Percentiles rank a stretch among this genome's conserved stretches.
Conservation (phyloP, 139 green algal genomes). For the Ettlia oleoabundans region DNA sequence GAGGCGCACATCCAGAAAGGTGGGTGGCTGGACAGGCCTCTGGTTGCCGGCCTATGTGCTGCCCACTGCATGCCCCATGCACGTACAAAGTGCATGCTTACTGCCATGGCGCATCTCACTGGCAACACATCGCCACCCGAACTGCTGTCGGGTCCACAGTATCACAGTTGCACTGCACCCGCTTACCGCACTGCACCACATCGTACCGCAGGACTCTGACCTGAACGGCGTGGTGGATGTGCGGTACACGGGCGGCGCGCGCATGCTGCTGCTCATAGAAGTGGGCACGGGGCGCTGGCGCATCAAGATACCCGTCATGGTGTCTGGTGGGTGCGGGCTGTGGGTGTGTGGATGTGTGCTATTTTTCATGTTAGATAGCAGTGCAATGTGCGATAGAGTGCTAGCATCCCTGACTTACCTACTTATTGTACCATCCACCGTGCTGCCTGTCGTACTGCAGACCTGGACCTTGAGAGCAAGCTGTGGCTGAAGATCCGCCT, state of each 20-base stretch:
- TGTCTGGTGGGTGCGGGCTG: constrained; percentile 53
- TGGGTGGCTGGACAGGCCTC: not conserved
- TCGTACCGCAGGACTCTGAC: constrained; percentile 71
- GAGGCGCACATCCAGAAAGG: constrained; percentile 78
- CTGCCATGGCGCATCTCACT: no score
- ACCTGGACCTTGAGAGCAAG: constrained; percentile 93
- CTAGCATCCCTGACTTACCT: not conserved
- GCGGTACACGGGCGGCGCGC: constrained; percentile 91
- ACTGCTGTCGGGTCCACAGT: no score
- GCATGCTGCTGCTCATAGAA: constrained; percentile 93
- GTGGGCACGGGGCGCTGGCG: constrained; percentile 49
- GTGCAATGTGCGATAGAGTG: not conserved
- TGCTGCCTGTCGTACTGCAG: constrained; percentile 17
- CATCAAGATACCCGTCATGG: constrained; percentile 76
- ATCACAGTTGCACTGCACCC: no score
- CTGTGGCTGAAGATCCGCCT: constrained; percentile 96
- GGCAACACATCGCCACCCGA: no score
- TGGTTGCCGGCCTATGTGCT: not conserved
- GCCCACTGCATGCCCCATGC: not conserved
- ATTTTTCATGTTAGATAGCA: no score
- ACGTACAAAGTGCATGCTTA: no score
- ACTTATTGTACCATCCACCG: not conserved
- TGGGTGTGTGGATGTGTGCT: not conserved
- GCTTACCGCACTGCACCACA: no score
- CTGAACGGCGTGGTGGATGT: constrained; percentile 87